Conservation (phyloP, 2,329 filamentous ascomycete species). For the Scopulariopsis brevicaulis region DNA sequence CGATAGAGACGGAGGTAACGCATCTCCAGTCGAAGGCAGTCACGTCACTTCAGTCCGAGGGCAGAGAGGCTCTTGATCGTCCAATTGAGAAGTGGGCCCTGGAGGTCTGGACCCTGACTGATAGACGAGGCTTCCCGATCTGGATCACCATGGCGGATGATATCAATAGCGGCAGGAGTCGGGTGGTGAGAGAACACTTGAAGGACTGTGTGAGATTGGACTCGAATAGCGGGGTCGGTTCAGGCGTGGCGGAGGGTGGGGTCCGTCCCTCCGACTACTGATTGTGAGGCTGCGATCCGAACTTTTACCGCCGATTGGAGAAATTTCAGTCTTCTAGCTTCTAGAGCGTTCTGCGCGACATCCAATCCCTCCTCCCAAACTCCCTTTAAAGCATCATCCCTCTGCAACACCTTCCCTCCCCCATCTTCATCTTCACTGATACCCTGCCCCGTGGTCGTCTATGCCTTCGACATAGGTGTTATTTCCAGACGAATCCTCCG, state of each 20-base stretch:
- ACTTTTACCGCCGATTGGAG: constrained; percentile 1
- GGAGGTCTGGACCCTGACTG: too few relatives aligned
- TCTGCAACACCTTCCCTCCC: neutral
- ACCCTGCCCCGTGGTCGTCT: neutral
- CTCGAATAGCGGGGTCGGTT: neutral
- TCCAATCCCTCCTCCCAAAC: neutral
- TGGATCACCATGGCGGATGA: too few relatives aligned
- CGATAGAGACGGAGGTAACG: too few relatives aligned
- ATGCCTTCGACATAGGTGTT: neutral
- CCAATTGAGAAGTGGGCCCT: too few relatives aligned
- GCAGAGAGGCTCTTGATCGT: too few relatives aligned
- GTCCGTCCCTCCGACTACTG: neutral
- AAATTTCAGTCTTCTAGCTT: neutral
- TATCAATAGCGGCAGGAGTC: too few relatives aligned
- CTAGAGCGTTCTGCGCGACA: constrained; percentile 4
- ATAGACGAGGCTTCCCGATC: too few relatives aligned
- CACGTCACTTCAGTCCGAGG: too few relatives aligned
- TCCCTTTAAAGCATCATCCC: neutral
- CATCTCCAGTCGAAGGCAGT: too few relatives aligned
- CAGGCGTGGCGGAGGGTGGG: neutral
- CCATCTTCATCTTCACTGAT: neutral
- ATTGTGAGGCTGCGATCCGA: constrained; percentile 2
- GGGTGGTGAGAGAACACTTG: too few relatives aligned
- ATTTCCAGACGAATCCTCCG: neutral
- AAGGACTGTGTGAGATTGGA: too few relatives aligned